These are phyloP conservation scores for Centrapalus pauciflorus DNA, from an alignment of 129 eudicot genomes.

Conservation along the genomic window DNA sequence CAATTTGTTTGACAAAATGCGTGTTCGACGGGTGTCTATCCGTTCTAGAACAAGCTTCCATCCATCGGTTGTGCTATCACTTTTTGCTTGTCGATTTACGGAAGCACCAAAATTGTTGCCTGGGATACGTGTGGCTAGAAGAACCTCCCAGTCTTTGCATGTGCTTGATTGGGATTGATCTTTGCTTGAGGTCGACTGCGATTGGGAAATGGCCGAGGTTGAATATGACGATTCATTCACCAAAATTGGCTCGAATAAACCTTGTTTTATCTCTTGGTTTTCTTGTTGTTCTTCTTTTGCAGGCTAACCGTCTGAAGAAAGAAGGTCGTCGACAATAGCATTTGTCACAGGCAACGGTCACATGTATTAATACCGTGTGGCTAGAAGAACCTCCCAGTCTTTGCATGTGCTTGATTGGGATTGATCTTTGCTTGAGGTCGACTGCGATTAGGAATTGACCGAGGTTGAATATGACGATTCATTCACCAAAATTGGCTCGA, in stretches of 20 bases:
- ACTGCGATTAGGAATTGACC: not conserved
- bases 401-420: no score
- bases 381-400: no score
- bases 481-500: no score
- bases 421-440: no score
- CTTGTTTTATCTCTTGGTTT: conserved; percentile 2
- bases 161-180: no score
- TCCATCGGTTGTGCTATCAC: no score
- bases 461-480: not conserved
- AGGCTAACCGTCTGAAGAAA: conserved; percentile 42
- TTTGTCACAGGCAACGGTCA: no score
- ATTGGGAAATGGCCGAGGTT: not conserved
- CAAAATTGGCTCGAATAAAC: no score
- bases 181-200: no score
- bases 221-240: no score
- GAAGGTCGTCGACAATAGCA: conserved; percentile 34
- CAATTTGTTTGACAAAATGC: not conserved
- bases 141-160: no score
- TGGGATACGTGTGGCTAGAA: not conserved
- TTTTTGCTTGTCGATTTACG: not conserved
- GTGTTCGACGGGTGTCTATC: conserved; percentile 14
- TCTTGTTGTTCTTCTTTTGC: not conserved
- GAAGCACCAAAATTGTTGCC: not conserved
- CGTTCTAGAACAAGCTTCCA: conserved; percentile 44
- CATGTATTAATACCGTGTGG: no score